Percentiles rank a stretch among this genome's conserved stretches.
These are phyloP conservation scores for Magnusiomyces clavatus DNA, from an alignment of 1,139 yeast genomes.

Conservation along the genomic window DNA sequence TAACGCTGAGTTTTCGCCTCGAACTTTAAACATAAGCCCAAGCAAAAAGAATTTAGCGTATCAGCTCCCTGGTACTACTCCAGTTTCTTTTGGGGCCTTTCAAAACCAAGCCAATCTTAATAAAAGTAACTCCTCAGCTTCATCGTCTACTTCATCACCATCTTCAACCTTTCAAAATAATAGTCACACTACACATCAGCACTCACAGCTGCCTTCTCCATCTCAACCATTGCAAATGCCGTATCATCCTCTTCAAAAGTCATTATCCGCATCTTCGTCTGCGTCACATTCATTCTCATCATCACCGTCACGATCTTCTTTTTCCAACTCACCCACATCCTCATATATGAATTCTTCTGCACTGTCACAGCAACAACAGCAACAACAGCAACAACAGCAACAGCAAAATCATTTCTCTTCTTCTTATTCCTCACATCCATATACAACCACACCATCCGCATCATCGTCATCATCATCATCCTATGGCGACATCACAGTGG, in stretches of 20 bases:
- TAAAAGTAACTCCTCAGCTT: too few species aligned
- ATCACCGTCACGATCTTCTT: conserved; percentile 6
- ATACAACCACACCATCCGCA: neutral
- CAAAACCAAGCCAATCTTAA: too few species aligned
- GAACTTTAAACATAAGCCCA: conserved; percentile 37
- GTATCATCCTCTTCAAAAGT: too few species aligned
- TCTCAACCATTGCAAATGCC: too few species aligned
- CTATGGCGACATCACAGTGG: conserved; percentile 52
- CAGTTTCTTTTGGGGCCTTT: too few species aligned
- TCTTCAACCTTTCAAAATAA: too few species aligned
- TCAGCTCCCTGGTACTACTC: too few species aligned
- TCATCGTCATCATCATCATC: neutral
- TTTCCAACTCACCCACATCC: neutral
- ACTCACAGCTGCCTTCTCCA: too few species aligned
- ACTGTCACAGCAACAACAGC: neutral
- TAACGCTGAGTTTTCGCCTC: conserved; percentile 65
- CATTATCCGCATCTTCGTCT: neutral
- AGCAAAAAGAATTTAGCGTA: too few species aligned
- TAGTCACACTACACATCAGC: too few species aligned
- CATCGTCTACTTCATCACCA: too few species aligned
- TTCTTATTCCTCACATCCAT: too few species aligned
- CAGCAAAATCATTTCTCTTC: neutral
- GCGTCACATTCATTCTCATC: conserved; percentile 4
- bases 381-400: conserved; percentile 1
- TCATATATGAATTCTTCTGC: conserved; percentile 8